phyloP scores from a whole-genome alignment of 75 land plant species.

The Adiantum capillusveneris region DNA sequence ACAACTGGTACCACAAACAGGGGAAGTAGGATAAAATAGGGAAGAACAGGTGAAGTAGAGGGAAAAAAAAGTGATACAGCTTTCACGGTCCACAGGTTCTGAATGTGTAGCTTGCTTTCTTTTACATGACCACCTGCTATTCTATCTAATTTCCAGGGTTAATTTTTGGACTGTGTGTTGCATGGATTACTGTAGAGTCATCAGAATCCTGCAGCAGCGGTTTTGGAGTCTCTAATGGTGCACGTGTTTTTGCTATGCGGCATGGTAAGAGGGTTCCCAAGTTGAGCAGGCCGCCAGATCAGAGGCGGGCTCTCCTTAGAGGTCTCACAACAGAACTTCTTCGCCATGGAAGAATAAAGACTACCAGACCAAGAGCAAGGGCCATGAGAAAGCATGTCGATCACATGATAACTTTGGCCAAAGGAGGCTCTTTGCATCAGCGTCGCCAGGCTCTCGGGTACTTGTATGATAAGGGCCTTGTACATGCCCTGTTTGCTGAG shows the following conservation, averaged over 20 bases:
- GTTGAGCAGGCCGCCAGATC: constrained; percentile 89
- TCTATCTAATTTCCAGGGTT: neutral
- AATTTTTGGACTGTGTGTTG: no score
- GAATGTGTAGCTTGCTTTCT: neutral
- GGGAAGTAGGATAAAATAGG: no score
- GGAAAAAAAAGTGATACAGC: neutral
- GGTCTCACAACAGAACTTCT: constrained; percentile 87
- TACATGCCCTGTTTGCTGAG: constrained; percentile 93
- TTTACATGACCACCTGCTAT: neutral
- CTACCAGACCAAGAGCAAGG: constrained; percentile 78
- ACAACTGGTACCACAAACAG: no score
- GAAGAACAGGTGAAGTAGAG: no score
- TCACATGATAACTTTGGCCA: constrained; percentile 93
- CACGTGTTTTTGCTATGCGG: constrained; percentile 66
- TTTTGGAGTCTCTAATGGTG: constrained; percentile 47
- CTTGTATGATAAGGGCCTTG: constrained; percentile 85
- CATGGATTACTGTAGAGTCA: constrained; percentile 10
- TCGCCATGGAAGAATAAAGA: constrained; percentile 83
- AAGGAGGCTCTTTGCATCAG: constrained; percentile 85
- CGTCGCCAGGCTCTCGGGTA: constrained; percentile 94
- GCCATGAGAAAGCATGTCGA: constrained; percentile 91
- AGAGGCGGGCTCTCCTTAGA: constrained; percentile 67
- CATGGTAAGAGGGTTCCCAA: constrained; percentile 76
- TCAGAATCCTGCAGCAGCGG: constrained; percentile 3
- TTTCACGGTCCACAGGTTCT: neutral